These are phyloP conservation scores for Rhinocladiella similis DNA, from an alignment of 2,329 filamentous ascomycete genomes.

Conservation along the genomic window DNA sequence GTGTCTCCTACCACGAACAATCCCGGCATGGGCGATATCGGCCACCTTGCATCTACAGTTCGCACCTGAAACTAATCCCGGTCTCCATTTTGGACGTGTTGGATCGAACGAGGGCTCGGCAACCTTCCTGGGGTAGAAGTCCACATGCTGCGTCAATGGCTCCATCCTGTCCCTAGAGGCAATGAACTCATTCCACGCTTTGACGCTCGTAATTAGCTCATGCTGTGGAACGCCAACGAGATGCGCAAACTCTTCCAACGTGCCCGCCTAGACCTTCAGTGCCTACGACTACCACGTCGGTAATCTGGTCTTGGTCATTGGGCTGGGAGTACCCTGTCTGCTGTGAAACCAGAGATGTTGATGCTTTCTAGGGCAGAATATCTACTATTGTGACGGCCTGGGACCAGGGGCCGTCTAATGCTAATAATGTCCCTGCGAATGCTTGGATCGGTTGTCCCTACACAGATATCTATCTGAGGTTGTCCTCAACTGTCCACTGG, in stretches of 20 bases:
- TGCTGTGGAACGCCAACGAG: slow-evolving; percentile 2
- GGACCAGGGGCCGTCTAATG: no score
- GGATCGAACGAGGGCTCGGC: slow-evolving; percentile 3
- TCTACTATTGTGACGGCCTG: no score
- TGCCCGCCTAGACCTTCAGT: slow-evolving; percentile 1
- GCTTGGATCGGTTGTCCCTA: no score
- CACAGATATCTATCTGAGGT: no score
- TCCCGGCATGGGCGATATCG: slow-evolving; percentile 7
- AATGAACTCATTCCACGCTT: slow-evolving; percentile 9
- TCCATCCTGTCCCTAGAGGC: slow-evolving; percentile 1
- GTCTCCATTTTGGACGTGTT: background rate
- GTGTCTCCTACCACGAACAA: slow-evolving; percentile 10
- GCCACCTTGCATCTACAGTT: slow-evolving; percentile 5
- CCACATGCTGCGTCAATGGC: slow-evolving; percentile 7
- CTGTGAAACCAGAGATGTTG: no score
- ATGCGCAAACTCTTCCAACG: slow-evolving; percentile 5
- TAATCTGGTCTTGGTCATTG: slow-evolving; percentile 9
- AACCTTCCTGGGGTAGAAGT: slow-evolving; percentile 1
- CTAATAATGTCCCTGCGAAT: no score
- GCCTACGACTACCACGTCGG: slow-evolving; percentile 7
- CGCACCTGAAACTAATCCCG: slow-evolving; percentile 9
- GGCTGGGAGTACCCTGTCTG: slow-evolving; percentile 6
- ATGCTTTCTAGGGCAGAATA: no score
- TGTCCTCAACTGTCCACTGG: no score
- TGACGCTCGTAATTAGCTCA: background rate